These are phyloP conservation scores for Gynochthodes officinalis DNA, from an alignment of 257 asterid genomes.

Conservation along the genomic window DNA sequence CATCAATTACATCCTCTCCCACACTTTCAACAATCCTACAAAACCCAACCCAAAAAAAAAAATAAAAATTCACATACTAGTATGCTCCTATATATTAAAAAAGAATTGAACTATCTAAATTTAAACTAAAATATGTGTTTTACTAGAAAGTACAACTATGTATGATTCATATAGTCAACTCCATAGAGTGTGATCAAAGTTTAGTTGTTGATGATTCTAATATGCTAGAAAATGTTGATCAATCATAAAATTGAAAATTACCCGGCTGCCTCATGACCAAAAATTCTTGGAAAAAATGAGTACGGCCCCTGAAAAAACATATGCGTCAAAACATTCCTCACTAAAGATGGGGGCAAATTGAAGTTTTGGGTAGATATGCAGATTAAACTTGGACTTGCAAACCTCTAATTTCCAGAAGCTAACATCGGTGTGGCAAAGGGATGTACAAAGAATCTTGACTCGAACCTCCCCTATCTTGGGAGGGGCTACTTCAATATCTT, in stretches of 20 bases:
- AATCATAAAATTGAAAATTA: constrained; percentile 2
- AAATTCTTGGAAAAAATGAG: constrained; percentile 35
- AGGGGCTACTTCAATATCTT: constrained; percentile 43
- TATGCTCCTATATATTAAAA: too few relatives aligned
- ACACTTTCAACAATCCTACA: constrained; percentile 41
- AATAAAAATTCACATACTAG: too few relatives aligned
- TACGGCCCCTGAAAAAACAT: constrained; percentile 26
- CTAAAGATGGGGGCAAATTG: neutral
- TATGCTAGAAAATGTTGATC: too few relatives aligned
- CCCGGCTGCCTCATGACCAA: constrained; percentile 50
- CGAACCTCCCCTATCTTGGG: constrained; percentile 49
- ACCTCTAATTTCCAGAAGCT: constrained; percentile 30
- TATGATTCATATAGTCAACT: too few relatives aligned
- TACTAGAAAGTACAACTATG: too few relatives aligned
- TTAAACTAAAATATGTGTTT: too few relatives aligned
- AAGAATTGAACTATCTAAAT: too few relatives aligned
- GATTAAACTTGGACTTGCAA: constrained; percentile 16
- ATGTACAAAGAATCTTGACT: constrained; percentile 44
- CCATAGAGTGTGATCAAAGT: too few relatives aligned
- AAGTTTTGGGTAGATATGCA: too few relatives aligned
- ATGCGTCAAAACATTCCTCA: too few relatives aligned
- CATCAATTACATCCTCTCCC: constrained; percentile 40
- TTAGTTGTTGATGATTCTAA: too few relatives aligned
- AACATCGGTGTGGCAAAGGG: constrained; percentile 43
- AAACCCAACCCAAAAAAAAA: neutral